Evolutionary conservation across 345 rosid genomes (phyloP).

Genomic region (Aegle marmelos): DNA sequence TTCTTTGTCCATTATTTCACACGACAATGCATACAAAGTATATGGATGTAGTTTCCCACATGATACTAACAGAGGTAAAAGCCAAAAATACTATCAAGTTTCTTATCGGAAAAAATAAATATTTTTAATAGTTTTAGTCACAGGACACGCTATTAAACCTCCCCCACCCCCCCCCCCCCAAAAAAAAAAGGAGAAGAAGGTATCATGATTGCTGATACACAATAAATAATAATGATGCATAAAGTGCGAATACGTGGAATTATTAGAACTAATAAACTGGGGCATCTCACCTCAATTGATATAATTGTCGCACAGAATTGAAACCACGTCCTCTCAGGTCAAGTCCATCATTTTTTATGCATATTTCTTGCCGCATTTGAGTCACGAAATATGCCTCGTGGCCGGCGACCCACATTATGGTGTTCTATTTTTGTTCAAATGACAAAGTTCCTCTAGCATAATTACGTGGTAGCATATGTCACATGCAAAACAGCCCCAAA

Average conservation of each 20-base stretch:
- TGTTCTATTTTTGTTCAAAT: not conserved
- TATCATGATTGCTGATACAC: not conserved
- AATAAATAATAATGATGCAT: not conserved
- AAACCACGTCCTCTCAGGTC: not conserved
- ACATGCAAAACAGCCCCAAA: conserved; percentile 9
- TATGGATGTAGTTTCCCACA: no score
- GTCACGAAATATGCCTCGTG: not conserved
- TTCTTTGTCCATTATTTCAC: not conserved
- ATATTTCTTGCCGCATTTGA: not conserved
- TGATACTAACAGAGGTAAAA: not conserved
- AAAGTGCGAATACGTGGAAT: not conserved
- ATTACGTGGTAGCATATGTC: conserved; percentile 8
- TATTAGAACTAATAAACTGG: not conserved
- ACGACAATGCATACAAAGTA: not conserved
- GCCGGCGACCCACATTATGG: not conserved
- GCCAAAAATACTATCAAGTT: not conserved
- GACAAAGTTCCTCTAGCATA: not conserved
- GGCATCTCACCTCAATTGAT: not conserved
- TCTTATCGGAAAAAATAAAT: no score
- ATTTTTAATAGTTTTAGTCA: no score
- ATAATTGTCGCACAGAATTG: not conserved
- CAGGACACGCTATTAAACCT: no score
- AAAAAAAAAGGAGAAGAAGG: no score
- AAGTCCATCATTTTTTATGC: not conserved
- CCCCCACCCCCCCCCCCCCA: no score